A percentile compares a stretch with the other conserved stretches of the same genome.
Evolutionary conservation across 2,329 filamentous ascomycete species (phyloP).

Genomic region (Monosporascus sp.): DNA sequence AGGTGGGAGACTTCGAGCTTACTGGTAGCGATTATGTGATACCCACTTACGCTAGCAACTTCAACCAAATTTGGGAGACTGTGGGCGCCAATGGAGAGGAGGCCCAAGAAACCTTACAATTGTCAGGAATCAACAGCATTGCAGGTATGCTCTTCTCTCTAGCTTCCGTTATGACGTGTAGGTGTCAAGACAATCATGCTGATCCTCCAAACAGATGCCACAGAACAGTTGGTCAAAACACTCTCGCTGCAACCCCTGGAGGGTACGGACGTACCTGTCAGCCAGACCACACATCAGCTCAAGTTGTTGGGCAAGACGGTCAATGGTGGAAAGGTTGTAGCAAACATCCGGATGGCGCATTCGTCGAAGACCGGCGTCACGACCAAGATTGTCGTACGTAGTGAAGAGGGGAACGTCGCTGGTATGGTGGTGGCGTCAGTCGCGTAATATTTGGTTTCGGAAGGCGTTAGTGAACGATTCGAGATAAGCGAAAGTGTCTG

Average conservation of each 20-base stretch:
- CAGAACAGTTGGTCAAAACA: conserved; percentile 79
- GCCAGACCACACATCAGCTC: conserved; percentile 84
- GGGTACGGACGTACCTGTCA: conserved; percentile 85
- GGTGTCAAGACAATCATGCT: background rate
- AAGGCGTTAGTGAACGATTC: too few species aligned
- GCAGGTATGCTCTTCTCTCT: conserved; percentile 57
- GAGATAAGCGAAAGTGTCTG: too few species aligned
- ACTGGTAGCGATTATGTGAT: conserved; percentile 90
- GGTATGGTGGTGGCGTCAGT: conserved; percentile 78
- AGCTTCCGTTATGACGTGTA: background rate
- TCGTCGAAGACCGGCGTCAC: conserved; percentile 90
- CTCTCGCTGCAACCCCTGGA: conserved; percentile 91
- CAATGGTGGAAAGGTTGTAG: conserved; percentile 81
- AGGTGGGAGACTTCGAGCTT: conserved; percentile 89
- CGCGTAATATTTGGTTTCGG: conserved; percentile 47
- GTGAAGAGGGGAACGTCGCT: conserved; percentile 89
- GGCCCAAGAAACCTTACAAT: conserved; percentile 83
- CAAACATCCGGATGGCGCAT: conserved; percentile 86
- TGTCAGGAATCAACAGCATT: conserved; percentile 86
- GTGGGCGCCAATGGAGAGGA: conserved; percentile 84
- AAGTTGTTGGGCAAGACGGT: conserved; percentile 96
- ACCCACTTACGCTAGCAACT: conserved; percentile 89
- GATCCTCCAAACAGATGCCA: conserved; percentile 61
- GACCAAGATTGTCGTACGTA: conserved; percentile 87
- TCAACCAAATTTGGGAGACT: conserved; percentile 93